These are phyloP conservation scores for Gymnopilus dilepis DNA, from an alignment of 768 basidiomycete species.

Conservation along the genomic window DNA sequence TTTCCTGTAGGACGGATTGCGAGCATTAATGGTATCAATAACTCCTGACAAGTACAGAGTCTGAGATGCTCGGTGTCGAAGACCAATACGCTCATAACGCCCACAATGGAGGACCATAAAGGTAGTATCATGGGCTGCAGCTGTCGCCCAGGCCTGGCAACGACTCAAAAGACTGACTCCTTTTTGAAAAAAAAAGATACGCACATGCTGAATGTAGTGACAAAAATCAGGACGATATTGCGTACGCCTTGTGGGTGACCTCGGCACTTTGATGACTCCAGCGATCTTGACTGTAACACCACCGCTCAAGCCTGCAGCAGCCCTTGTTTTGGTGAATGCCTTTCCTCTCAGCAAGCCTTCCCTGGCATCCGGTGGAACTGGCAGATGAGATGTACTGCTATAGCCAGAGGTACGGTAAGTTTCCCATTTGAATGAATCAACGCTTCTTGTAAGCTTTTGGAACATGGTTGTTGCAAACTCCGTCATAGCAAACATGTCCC, in stretches of 20 bases:
- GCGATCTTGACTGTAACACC: not conserved
- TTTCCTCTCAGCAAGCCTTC: too few relatives aligned
- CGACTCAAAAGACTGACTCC: too few relatives aligned
- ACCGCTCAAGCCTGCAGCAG: too few relatives aligned
- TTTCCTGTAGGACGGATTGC: conserved; percentile 12
- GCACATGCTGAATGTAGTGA: conserved; percentile 7
- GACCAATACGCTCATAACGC: conserved; percentile 12
- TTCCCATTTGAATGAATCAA: not conserved
- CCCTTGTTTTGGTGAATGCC: too few relatives aligned
- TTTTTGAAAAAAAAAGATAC: not conserved
- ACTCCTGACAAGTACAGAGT: conserved; percentile 19
- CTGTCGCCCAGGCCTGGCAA: conserved; percentile 8
- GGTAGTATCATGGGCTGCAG: conserved; percentile 1
- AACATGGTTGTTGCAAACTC: not conserved
- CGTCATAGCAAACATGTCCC: conserved; percentile 4
- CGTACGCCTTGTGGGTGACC: not conserved
- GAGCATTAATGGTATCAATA: conserved; percentile 1
- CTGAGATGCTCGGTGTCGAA: conserved; percentile 13
- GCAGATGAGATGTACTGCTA: too few relatives aligned
- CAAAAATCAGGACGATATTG: not conserved
- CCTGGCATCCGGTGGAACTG: too few relatives aligned
- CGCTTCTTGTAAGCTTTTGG: not conserved
- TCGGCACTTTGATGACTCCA: not conserved
- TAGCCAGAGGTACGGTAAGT: not conserved
- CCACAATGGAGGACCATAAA: conserved; percentile 18